Percentiles rank a stretch among this genome's conserved stretches.
Evolutionary conservation across 768 basidiomycete species (phyloP).

Genomic region (Psilocybe cubensis): DNA sequence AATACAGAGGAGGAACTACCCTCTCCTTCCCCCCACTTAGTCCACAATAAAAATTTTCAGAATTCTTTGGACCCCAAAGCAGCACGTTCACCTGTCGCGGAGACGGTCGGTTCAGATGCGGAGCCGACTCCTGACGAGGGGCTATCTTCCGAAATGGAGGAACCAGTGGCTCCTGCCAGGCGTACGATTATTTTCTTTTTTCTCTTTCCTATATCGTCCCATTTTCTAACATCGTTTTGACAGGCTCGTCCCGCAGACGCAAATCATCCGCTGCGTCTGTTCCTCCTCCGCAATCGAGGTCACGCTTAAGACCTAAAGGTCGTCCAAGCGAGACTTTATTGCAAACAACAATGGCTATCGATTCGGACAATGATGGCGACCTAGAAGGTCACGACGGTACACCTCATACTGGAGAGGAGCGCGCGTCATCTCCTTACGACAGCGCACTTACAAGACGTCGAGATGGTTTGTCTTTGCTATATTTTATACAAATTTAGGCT

Average conservation of each 20-base stretch:
- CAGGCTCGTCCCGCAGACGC: slow-evolving; percentile 45
- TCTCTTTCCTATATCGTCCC: background rate
- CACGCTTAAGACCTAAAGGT: slow-evolving; percentile 33
- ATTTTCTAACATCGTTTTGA: background rate
- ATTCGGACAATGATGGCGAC: slow-evolving; percentile 28
- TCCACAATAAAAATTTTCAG: slow-evolving; percentile 16
- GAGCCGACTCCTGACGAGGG: slow-evolving; percentile 13
- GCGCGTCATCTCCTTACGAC: slow-evolving; percentile 33
- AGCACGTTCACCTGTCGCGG: slow-evolving; percentile 12
- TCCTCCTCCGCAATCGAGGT: slow-evolving; percentile 29
- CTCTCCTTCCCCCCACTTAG: background rate
- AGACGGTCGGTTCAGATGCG: slow-evolving; percentile 2
- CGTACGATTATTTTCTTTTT: slow-evolving; percentile 29
- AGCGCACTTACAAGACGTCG: slow-evolving; percentile 27
- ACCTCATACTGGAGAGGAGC: slow-evolving; percentile 34
- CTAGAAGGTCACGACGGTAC: slow-evolving; percentile 30
- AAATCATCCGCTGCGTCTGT: slow-evolving; percentile 38
- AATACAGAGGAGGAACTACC: background rate
- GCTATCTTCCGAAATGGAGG: slow-evolving; percentile 22
- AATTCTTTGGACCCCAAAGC: slow-evolving; percentile 14
- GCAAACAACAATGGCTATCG: slow-evolving; percentile 26
- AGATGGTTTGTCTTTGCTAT: slow-evolving; percentile 27
- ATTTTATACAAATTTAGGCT: background rate
- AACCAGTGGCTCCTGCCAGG: slow-evolving; percentile 27
- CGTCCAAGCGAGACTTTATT: slow-evolving; percentile 29